Evolutionary conservation across 1,139 yeast species (phyloP).

Genomic region (Protomyces inouyei): DNA sequence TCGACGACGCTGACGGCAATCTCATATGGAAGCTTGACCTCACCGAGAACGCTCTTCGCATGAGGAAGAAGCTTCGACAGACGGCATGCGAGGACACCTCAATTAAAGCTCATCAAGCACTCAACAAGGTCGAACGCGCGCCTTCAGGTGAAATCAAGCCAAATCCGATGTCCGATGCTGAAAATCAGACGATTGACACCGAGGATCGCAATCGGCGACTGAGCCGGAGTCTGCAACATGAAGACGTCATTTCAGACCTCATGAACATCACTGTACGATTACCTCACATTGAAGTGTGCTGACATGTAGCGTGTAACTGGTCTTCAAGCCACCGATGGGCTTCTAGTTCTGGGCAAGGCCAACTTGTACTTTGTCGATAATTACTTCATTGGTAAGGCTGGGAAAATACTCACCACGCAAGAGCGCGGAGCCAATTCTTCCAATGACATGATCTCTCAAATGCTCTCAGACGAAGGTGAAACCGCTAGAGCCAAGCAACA

Average conservation of each 20-base stretch:
- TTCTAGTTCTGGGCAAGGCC: slow-evolving; percentile 60
- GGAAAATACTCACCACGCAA: slow-evolving; percentile 61
- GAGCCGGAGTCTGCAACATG: slow-evolving; percentile 58
- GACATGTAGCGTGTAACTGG: slow-evolving; percentile 53
- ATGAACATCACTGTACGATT: slow-evolving; percentile 38
- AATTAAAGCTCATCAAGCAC: neutral
- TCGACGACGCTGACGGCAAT: slow-evolving; percentile 34
- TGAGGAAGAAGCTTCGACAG: slow-evolving; percentile 49
- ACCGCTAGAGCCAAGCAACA: slow-evolving; percentile 31
- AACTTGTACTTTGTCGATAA: slow-evolving; percentile 65
- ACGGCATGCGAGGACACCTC: neutral
- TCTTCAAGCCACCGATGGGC: slow-evolving; percentile 64
- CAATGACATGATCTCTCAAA: slow-evolving; percentile 62
- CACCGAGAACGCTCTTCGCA: slow-evolving; percentile 63
- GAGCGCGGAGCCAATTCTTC: slow-evolving; percentile 55
- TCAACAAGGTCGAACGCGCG: neutral
- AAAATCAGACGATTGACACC: slow-evolving; percentile 44
- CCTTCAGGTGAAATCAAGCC: neutral
- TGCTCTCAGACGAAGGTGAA: slow-evolving; percentile 45
- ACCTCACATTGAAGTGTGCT: neutral
- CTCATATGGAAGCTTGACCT: slow-evolving; percentile 52
- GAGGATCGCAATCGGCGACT: slow-evolving; percentile 74
- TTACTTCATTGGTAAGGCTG: slow-evolving; percentile 54
- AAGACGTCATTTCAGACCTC: slow-evolving; percentile 65
- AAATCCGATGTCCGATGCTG: slow-evolving; percentile 25